Conservation (phyloP, 139 green algal genomes). For the Chlorella sp. region DNA sequence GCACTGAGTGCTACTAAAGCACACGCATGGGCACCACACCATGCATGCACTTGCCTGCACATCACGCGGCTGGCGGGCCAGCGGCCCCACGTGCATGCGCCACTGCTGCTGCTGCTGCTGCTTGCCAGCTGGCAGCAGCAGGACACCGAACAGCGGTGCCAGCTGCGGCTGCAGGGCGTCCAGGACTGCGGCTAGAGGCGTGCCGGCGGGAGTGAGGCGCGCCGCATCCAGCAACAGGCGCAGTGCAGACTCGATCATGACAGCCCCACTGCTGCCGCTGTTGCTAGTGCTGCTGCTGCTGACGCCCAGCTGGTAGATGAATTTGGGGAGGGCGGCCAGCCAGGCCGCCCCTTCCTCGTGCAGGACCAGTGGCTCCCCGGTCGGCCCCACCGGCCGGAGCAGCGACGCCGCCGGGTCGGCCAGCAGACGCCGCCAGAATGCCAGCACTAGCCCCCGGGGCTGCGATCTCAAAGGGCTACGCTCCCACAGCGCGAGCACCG, state of each 20-base stretch:
- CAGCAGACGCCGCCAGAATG: slow-evolving; percentile 27
- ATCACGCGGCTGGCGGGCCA: background rate
- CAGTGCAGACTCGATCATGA: slow-evolving; percentile 14
- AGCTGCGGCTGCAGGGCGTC: slow-evolving; percentile 36
- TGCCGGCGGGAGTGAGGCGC: background rate
- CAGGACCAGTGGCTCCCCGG: slow-evolving; percentile 21
- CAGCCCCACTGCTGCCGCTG: no score
- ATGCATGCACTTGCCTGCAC: background rate
- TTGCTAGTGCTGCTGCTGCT: no score
- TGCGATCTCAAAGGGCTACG: background rate
- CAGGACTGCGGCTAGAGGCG: slow-evolving; percentile 9
- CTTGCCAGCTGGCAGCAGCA: slow-evolving; percentile 28
- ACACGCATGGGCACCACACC: background rate
- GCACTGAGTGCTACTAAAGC: no score
- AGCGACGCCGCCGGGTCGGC: background rate
- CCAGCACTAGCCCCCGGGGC: background rate
- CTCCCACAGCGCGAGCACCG: slow-evolving; percentile 22
- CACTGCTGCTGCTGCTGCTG: background rate
- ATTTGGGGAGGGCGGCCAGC: slow-evolving; percentile 35
- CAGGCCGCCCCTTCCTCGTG: slow-evolving; percentile 23
- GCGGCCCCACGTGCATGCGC: slow-evolving; percentile 12
- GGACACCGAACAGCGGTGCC: slow-evolving; percentile 24
- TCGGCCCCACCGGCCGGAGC: slow-evolving; percentile 5
- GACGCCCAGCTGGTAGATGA: slow-evolving; percentile 41
- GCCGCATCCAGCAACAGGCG: slow-evolving; percentile 36